Conservation (phyloP, 164 flowering plant genomes). For the Stephania cephalantha region DNA sequence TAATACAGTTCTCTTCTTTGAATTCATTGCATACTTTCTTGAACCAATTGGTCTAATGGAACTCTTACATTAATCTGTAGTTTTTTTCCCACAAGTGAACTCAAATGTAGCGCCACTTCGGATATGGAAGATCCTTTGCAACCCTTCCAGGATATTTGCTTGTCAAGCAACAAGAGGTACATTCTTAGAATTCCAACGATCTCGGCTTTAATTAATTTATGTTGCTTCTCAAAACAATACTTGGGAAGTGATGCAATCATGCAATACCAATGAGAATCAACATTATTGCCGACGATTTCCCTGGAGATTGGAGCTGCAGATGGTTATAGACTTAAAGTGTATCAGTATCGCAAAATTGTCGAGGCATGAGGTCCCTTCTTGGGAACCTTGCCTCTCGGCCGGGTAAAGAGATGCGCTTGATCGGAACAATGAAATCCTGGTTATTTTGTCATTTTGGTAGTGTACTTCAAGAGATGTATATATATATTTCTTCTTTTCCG, state of each 20-base stretch:
- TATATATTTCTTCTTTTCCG: not conserved
- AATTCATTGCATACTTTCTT: not conserved
- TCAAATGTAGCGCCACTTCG: not conserved
- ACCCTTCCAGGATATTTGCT: not conserved
- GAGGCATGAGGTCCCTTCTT: not conserved
- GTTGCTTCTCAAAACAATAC: not conserved
- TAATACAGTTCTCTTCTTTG: conserved; percentile 17
- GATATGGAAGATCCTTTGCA: not conserved
- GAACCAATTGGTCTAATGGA: not conserved
- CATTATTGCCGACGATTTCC: no score
- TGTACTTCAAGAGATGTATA: not conserved
- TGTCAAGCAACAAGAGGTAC: not conserved
- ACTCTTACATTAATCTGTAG: conserved; percentile 1
- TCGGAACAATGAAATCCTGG: no score
- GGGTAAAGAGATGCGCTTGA: not conserved
- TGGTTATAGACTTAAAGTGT: no score
- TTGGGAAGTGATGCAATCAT: no score
- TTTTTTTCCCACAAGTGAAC: conserved; percentile 6
- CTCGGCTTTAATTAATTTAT: not conserved
- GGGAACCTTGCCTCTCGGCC: not conserved
- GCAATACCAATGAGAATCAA: no score
- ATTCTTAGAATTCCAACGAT: not conserved
- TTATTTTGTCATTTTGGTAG: not conserved
- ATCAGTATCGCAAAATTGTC: no score
- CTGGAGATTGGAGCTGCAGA: no score